Percentiles rank a stretch among this genome's conserved stretches.
phyloP scores from a whole-genome alignment of 345 rosid genomes.

The Cochlearia excelsa region DNA sequence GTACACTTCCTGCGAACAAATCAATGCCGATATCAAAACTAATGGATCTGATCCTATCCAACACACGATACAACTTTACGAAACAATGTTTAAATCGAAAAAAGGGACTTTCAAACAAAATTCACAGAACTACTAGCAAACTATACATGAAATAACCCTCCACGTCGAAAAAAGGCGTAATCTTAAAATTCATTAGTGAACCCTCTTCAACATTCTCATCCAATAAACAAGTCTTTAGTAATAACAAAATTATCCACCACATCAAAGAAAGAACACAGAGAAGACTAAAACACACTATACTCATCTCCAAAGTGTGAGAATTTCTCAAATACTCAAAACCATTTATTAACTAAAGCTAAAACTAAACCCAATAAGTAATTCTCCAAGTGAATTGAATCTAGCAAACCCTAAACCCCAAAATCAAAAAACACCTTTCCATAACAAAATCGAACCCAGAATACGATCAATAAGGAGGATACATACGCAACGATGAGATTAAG shows the following conservation, averaged over 20 bases:
- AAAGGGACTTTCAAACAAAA: neutral
- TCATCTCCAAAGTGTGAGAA: neutral
- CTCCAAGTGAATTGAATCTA: neutral
- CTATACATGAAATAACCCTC: too few relatives aligned
- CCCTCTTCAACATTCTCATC: too few relatives aligned
- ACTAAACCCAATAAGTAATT: too few relatives aligned
- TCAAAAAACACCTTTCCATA: constrained; percentile 1
- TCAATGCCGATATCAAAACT: constrained; percentile 13
- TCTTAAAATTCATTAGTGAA: too few relatives aligned
- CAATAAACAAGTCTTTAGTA: too few relatives aligned
- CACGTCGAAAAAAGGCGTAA: too few relatives aligned
- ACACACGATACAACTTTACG: neutral
- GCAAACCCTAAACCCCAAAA: constrained; percentile 32
- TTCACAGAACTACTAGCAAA: too few relatives aligned
- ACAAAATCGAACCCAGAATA: neutral
- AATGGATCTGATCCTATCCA: constrained; percentile 5
- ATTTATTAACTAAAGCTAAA: too few relatives aligned
- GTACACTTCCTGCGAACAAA: constrained; percentile 76
- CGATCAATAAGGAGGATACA: constrained; percentile 3
- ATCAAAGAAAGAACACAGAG: too few relatives aligned
- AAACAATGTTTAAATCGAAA: neutral
- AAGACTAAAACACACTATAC: neutral
- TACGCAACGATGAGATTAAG: constrained; percentile 95
- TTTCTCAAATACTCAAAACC: neutral
- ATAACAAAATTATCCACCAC: too few relatives aligned